Evolutionary conservation across 441 rosid species (phyloP).

Genomic region (Populus hybrid): DNA sequence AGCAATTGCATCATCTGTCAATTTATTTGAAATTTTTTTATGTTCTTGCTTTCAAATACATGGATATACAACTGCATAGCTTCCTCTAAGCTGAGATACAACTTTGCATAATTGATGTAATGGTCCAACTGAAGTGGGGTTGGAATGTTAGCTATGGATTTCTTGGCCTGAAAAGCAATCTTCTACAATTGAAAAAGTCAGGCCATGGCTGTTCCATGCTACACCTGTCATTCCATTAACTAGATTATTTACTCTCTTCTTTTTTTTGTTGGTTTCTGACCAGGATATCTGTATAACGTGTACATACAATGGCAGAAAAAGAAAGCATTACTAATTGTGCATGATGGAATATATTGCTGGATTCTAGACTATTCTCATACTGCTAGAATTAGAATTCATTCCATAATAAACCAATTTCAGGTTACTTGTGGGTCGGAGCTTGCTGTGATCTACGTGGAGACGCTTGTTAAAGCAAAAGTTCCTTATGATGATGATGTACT

Average conservation of each 20-base stretch:
- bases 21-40: not conserved
- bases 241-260: not conserved
- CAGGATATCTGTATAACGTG: not conserved
- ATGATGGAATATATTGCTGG: not conserved
- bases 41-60: not conserved
- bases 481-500: constrained; percentile 61
- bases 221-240: not conserved
- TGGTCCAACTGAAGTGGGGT: not conserved
- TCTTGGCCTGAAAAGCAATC: not conserved
- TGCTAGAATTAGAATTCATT: not conserved
- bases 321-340: not conserved
- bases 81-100: not conserved
- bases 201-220: not conserved
- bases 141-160: not conserved
- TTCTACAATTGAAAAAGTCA: not conserved
- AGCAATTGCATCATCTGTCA: too few species aligned
- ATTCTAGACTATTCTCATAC: not conserved
- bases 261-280: not conserved
- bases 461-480: constrained; percentile 73
- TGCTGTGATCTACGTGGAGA: constrained; percentile 67
- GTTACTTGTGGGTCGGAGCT: constrained; percentile 93
- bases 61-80: not conserved
- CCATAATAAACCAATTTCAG: constrained; percentile 37
- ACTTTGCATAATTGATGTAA: not conserved
- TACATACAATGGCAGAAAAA: not conserved